Base-by-base conservation (phyloP, 2,329 filamentous ascomycete species). In the Fusarium setosum region DNA sequence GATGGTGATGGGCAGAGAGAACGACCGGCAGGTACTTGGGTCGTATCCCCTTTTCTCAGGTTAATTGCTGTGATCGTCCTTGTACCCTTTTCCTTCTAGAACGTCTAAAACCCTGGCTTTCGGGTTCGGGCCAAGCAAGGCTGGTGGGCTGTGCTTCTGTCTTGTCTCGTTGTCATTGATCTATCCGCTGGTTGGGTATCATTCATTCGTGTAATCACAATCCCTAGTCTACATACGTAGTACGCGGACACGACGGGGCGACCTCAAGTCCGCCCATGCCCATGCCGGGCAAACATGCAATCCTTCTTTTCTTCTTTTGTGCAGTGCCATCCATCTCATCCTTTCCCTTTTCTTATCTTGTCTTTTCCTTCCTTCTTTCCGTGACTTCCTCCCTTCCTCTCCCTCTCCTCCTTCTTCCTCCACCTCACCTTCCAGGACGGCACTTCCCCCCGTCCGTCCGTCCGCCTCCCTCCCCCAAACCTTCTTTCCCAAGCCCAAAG, bases 141-240 rank as follows among this genome's bases (percentile, higher is more conserved):
- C 20, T 9, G 15, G 31, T 18, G 29, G 48, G 52, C 18, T 51
- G 45, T 40, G 53, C 32, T 57, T 26, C 40, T 32, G 32, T 21
- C 24, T 26, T 35, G 26, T 61, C 18, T 60, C 44, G 54, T 23
- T 61, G 59, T 55, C 56, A 61, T 60, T 34, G 59, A 61, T 17
- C 49, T 26, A 32, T 32, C 37, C 9, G 26, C 10, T 23, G 18
- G 10, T 42, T n/a, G 26, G 23, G 15, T 42, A 35, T 32, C 45
- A 12, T 13, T 32, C 45, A 12, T 13, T 35, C 24, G 21, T 56
- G 41, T 53, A 42, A 31, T 47, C 21, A n/a, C n/a, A 29, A 29
- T 29, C 26, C 26, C 24, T 32, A 37, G 48, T 31, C 15, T 8
- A 34, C 34, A 42, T 18, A 17, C 11, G n/a, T n/a, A n/a, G n/a